Conservation (phyloP, 331 rosid species). For the Rhamnella rubrinervis region DNA sequence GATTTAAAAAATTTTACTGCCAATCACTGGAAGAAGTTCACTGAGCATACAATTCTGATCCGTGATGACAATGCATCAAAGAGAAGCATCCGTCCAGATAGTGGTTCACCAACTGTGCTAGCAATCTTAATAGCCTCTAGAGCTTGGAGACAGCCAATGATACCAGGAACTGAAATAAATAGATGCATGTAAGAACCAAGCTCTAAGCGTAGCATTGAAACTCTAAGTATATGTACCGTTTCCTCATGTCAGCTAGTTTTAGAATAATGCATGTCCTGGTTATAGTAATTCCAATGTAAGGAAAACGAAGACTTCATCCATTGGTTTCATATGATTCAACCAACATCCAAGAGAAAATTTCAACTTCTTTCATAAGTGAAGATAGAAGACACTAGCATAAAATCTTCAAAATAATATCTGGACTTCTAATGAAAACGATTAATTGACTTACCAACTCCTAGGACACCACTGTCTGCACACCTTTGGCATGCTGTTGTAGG, state of each 20-base stretch:
- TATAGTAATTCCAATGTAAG: background rate
- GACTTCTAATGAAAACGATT: background rate
- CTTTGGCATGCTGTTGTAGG: constrained; percentile 95
- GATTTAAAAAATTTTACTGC: too few species aligned
- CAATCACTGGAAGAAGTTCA: too few species aligned
- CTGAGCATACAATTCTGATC: constrained; percentile 65
- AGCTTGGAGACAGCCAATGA: constrained; percentile 97
- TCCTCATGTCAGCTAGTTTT: background rate
- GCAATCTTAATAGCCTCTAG: constrained; percentile 95
- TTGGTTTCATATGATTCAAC: background rate
- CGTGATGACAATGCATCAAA: constrained; percentile 80
- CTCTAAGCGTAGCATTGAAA: background rate
- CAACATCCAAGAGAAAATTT: background rate
- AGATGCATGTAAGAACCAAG: constrained; percentile 4
- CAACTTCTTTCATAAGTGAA: background rate
- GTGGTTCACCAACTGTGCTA: constrained; percentile 77
- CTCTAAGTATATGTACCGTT: background rate
- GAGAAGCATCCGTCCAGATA: constrained; percentile 89
- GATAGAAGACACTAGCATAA: background rate
- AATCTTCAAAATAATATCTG: background rate
- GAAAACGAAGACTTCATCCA: too few species aligned
- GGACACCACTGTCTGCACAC: constrained; percentile 90
- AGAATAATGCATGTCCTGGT: background rate
- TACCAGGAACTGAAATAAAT: constrained; percentile 80
- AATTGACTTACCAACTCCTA: constrained; percentile 74